Evolutionary conservation across 257 asterid genomes (phyloP).

Genomic region (Gynochthodes officinalis): DNA sequence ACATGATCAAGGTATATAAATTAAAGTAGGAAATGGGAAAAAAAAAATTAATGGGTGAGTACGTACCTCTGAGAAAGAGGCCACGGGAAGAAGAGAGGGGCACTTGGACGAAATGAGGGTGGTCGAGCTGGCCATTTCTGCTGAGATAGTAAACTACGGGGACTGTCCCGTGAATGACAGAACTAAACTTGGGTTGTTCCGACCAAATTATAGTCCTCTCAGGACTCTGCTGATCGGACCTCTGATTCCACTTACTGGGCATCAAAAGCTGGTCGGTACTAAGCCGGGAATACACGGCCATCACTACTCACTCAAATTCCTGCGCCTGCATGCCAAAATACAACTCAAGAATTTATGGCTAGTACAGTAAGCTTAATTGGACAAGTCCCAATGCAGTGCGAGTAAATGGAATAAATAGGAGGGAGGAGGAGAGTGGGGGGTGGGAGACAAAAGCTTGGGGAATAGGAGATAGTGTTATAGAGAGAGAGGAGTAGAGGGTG

Average conservation of each 20-base stretch:
- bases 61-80: constrained; percentile 37
- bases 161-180: constrained; percentile 16
- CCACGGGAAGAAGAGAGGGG: constrained; percentile 33
- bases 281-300: constrained; percentile 19
- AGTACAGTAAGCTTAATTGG: too few relatives aligned
- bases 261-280: constrained; percentile 30
- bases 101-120: constrained; percentile 41
- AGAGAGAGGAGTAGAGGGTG: neutral
- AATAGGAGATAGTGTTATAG: neutral
- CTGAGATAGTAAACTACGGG: constrained; percentile 38
- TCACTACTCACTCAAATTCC: too few relatives aligned
- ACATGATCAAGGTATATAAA: neutral
- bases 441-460: constrained; percentile 18
- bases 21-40: neutral
- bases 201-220: constrained; percentile 17
- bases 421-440: neutral
- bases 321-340: too few relatives aligned
- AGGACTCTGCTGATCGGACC: constrained; percentile 10
- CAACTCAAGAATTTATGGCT: neutral
- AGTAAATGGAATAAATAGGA: neutral
- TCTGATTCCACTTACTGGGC: constrained; percentile 23
- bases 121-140: constrained; percentile 40
- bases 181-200: constrained; percentile 15
- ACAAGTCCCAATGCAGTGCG: neutral
- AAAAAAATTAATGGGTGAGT: neutral